phyloP scores from a whole-genome alignment of 495 filamentous ascomycete species.

The Aspergillus mulundensis region DNA sequence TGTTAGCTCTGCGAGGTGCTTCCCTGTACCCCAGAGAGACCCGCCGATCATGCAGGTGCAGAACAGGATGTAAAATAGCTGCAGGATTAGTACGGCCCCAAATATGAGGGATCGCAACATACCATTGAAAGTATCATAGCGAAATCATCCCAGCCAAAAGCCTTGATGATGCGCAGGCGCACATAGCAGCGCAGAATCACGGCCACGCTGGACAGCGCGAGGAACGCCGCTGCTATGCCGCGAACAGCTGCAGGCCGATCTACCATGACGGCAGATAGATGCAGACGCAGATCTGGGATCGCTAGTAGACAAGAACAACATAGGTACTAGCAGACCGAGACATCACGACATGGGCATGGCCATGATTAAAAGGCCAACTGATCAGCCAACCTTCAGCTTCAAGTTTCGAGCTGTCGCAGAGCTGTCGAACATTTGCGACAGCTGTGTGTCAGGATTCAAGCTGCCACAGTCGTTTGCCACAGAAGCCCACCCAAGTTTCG shows the following conservation, averaged over 20 bases:
- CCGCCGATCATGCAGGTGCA: conserved; percentile 20
- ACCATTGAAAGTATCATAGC: conserved; percentile 12
- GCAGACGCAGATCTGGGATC: background rate
- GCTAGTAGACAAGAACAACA: background rate
- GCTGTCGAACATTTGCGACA: background rate
- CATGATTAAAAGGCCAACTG: background rate
- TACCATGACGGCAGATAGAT: conserved; percentile 2
- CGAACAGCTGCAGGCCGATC: background rate
- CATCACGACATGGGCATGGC: background rate
- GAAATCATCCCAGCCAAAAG: conserved; percentile 11
- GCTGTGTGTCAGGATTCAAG: background rate
- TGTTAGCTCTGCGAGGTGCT: conserved; percentile 9
- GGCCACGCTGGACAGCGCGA: conserved; percentile 3
- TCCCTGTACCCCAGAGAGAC: conserved; percentile 18
- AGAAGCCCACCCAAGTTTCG: background rate
- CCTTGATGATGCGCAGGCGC: conserved; percentile 9
- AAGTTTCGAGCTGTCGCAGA: no score
- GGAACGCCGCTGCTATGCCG: conserved; percentile 4
- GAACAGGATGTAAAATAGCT: conserved; percentile 18
- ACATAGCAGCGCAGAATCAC: conserved; percentile 12
- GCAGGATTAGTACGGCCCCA: background rate
- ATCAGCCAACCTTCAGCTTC: background rate
- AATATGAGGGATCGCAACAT: background rate
- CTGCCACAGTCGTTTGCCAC: background rate
- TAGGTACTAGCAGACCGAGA: background rate